Percentiles rank a stretch among this genome's conserved stretches.
phyloP scores from a whole-genome alignment of 2,329 filamentous ascomycete species.

The Epichloe coenophiala region DNA sequence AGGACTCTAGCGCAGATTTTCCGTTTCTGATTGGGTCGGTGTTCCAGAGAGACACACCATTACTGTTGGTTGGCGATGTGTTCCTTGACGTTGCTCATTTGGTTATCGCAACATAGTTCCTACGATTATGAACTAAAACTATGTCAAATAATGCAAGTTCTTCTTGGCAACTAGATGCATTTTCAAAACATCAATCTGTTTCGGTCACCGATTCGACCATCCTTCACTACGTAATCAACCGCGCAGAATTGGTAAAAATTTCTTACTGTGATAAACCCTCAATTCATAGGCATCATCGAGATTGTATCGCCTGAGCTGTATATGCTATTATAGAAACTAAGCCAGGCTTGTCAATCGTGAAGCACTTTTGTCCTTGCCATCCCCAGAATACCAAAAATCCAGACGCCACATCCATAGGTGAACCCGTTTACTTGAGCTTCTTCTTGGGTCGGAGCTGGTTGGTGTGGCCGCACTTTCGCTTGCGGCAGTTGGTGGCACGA shows the following conservation, averaged over 20 bases:
- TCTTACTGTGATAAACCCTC: slow-evolving; percentile 6
- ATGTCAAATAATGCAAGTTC: too few species aligned
- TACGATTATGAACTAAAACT: too few species aligned
- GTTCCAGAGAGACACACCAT: too few species aligned
- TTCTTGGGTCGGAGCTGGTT: slow-evolving; percentile 99
- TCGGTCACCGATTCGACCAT: too few species aligned
- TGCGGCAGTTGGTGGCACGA: slow-evolving; percentile 99
- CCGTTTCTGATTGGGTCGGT: too few species aligned
- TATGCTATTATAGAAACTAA: slow-evolving; percentile 29
- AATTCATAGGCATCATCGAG: slow-evolving; percentile 21
- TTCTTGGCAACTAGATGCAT: too few species aligned
- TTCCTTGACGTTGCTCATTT: too few species aligned
- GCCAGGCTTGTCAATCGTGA: slow-evolving; percentile 22
- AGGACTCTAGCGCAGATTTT: not conserved
- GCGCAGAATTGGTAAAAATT: too few species aligned
- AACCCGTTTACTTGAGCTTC: slow-evolving; percentile 72
- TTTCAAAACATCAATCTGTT: too few species aligned
- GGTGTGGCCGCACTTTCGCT: slow-evolving; percentile 99
- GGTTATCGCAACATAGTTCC: too few species aligned
- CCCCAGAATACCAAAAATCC: slow-evolving; percentile 27
- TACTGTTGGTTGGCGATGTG: too few species aligned
- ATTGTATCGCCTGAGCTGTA: slow-evolving; percentile 24
- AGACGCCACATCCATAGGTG: slow-evolving; percentile 30
- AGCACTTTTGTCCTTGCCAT: slow-evolving; percentile 22
- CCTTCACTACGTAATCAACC: too few species aligned